Base-by-base conservation (phyloP, 805 yeast species). In the Brettanomyces anomalus region DNA sequence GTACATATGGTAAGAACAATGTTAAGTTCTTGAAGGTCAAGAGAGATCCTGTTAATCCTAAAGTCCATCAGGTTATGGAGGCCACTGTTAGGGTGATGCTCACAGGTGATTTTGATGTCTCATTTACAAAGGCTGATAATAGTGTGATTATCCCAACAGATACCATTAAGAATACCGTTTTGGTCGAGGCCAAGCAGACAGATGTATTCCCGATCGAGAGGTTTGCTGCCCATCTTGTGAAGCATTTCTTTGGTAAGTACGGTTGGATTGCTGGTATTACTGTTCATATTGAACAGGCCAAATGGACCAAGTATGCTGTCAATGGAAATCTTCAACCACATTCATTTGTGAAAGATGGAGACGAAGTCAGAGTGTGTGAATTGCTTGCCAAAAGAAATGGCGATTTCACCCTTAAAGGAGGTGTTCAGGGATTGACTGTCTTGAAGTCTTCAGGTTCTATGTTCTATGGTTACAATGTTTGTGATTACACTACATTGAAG, bases 171-270 rank as follows among this genome's bases (percentile, higher is more conserved):
- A 88, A 88, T 71, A 88, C 96, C 41, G 77, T 85, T 49, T 71
- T 84, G 58, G 72, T 89, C 30, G 81, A 85, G 51, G 96, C 96
- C 50, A 85, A 83, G 65, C 79, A 74, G 57, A 72, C 77, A 40
- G 85, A 87, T 49, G 90, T 84, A 40, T 85, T 89, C 84, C 96
- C 96, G 46, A 81, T 85, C 50, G 97, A 89, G 71, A 72, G 82
- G 44, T 89, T 86, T 63, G 96, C 93, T 28, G 87, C 89, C 31
- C 85, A 77, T 49, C 67, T 89, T 49, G 94, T 85, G 37, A 68
- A 79, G 55, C 96, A 88, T 62, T 89, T 89, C 64, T 71, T 85
- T 53, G 57, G 65, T 49, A 85, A 84, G 59, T 89, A 89, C 69
- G 41, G 71, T 36, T 96, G 86, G 54, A 85, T 89, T 46, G 72